Conservation (phyloP, 768 basidiomycete species). For the Kwoniella botswanensis region DNA sequence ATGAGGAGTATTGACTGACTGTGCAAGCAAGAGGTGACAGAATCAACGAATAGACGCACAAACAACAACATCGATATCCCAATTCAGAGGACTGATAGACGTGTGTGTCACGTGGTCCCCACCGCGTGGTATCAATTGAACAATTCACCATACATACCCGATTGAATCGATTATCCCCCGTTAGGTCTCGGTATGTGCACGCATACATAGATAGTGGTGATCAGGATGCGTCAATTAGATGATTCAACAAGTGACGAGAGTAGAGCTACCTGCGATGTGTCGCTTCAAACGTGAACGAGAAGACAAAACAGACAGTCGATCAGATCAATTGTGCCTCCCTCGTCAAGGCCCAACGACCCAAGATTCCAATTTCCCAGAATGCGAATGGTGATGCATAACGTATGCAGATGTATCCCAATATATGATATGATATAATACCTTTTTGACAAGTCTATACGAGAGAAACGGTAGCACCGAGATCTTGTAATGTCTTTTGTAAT, state of each 20-base stretch:
- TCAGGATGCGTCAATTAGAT: too few species aligned
- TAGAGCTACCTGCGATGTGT: too few species aligned
- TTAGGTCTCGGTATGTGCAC: too few species aligned
- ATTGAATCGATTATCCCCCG: too few species aligned
- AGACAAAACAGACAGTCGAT: too few species aligned
- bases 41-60: not conserved
- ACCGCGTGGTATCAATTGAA: not conserved
- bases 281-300: too few species aligned
- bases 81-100: not conserved
- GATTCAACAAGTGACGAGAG: too few species aligned
- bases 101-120: not conserved
- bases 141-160: too few species aligned
- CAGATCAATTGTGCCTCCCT: too few species aligned
- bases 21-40: not conserved
- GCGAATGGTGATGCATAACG: slow-evolving; percentile 8
- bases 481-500: slow-evolving; percentile 86
- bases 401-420: not conserved
- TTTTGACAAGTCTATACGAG: slow-evolving; percentile 57
- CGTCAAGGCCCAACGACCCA: too few species aligned
- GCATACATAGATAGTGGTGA: too few species aligned
- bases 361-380: not conserved
- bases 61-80: not conserved
- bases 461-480: slow-evolving; percentile 81
- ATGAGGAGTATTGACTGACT: too few species aligned
- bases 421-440: not conserved